phyloP scores from a whole-genome alignment of 208 protist genomes.

The Porcisia hertigi region DNA sequence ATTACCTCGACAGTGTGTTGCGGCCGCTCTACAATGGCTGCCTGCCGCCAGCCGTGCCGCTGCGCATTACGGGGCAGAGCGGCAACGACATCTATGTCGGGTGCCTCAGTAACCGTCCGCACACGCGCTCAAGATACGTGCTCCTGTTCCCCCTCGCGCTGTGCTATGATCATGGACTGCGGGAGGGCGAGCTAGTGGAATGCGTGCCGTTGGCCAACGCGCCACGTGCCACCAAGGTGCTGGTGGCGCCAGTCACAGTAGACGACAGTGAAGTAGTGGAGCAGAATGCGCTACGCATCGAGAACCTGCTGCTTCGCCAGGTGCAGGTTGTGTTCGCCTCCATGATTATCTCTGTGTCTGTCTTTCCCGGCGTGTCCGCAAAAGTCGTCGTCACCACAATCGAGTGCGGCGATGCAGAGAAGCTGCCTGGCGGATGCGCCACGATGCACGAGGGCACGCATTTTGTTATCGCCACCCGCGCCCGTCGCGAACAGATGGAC shows the following conservation, averaged over 20 bases:
- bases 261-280: constrained; percentile 94
- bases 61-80: constrained; percentile 51
- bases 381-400: constrained; percentile 68
- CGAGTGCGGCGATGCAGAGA: constrained; percentile 44
- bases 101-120: constrained; percentile 57
- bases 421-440: constrained; percentile 53
- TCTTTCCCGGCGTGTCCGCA: constrained; percentile 69
- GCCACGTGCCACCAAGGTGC: constrained; percentile 62
- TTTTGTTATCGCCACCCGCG: constrained; percentile 81
- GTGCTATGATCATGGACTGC: constrained; percentile 53
- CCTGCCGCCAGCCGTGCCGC: constrained; percentile 54
- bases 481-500: constrained; percentile 34
- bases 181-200: constrained; percentile 54
- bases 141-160: constrained; percentile 60
- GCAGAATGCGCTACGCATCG: constrained; percentile 84
- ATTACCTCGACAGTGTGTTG: constrained; percentile 51
- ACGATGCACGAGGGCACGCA: constrained; percentile 84
- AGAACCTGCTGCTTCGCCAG: constrained; percentile 80
- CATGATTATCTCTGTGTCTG: constrained; percentile 71
- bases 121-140: constrained; percentile 51
- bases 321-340: constrained; percentile 81
- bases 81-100: constrained; percentile 63
- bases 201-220: constrained; percentile 50
- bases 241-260: constrained; percentile 81
- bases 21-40: constrained; percentile 45